Base-by-base conservation (phyloP, 495 filamentous ascomycete species). In the Neurospora sp. region DNA sequence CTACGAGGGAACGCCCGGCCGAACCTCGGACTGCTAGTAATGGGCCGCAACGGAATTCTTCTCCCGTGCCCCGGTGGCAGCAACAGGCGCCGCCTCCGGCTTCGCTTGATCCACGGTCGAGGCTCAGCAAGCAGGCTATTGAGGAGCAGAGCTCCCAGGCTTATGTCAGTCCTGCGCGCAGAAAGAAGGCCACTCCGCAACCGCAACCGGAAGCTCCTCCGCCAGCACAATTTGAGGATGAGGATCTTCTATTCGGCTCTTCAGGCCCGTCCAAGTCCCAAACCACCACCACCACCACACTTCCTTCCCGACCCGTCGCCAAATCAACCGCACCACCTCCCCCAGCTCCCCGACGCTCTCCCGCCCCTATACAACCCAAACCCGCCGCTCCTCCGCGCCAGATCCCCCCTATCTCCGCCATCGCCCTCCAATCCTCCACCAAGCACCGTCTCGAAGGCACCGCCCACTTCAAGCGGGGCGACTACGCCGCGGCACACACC, bases 391-490 rank as follows among this genome's bases (percentile, higher is more conserved):
- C 88, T 16, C 81, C 85, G 46, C 88, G 93, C 8, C 85, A 86
- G 48, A 87, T 97, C 69, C 94, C 94, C 20, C 76, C 84, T 10
- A 78, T 94, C 8, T 91, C 93, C 0, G 79, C 88, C 12, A 85
- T 88, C 68, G 90, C 90, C 3, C 87, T 97, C 8, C 83, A 90
- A 70, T 87, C 88, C 18, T 97, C 94, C 18, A 89, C 89, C 59
- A 84, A 88, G n/a, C 85, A 94, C 70, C 91, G 96, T 20, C 85
- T 89, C 71, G 89, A 89, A 70, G 96, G 94, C 39, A 91, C 93
- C 12, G 90, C 89, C 71, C 90, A 94, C 75, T 99, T 97, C 85
- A 98, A 97, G 81, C 89, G 92, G 35, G 96, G 96, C 41, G 96
- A 99, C 81, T 99, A 93, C 80, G 91, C 92, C 16, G 85, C 89